Base-by-base conservation (phyloP, 805 yeast species). In the Cyberlindnera suaveolens region DNA sequence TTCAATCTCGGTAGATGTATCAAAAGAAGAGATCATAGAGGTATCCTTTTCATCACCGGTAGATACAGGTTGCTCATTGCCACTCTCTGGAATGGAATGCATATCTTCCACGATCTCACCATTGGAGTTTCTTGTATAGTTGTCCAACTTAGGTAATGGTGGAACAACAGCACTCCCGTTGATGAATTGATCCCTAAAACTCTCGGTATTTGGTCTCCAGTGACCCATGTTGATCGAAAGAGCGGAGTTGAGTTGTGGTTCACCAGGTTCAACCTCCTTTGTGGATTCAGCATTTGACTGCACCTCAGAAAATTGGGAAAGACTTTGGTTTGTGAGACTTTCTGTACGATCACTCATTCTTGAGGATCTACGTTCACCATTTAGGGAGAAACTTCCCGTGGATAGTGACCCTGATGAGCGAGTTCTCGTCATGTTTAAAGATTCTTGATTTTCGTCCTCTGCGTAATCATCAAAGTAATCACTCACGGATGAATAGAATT, bases 121-220 rank as follows among this genome's bases (percentile, higher is more conserved):
- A 13, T 38, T 43, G 57, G 68, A 50, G 31, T 56, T 58, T 31
- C 57, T 45, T 5, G 53, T 43, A 40, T 57, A 61, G 32, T 64
- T 74, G 39, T 67, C 60, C 15, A 56, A 10, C 26, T 42, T 42
- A 4, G 60, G 68, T 9, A 60, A 53, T 7, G 55, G 65, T 36
- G 68, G 72, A 36, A 65, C 65, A 11, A 20, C 36, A 13, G 49
- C 31, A 6, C 48, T 42, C 6, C 66, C 73, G 48, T 61, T 63
- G 34, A 74, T 73, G 43, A 74, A 74, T 41, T 69, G 70, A 45
- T 73, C 78, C 41, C 80, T 62, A 54, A 58, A 74, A 33, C 63
- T 64, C 29, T 63, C 66, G 8, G 82, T 78, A 51, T 78, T 74
- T 2, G 84, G 84, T 54, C 70, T 72, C 85, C 85, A 79, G 23